A percentile compares a stretch with the other conserved stretches of the same genome.
Conservation (phyloP, 2,329 filamentous ascomycete genomes). For the Arthrobotrys musiformis region DNA sequence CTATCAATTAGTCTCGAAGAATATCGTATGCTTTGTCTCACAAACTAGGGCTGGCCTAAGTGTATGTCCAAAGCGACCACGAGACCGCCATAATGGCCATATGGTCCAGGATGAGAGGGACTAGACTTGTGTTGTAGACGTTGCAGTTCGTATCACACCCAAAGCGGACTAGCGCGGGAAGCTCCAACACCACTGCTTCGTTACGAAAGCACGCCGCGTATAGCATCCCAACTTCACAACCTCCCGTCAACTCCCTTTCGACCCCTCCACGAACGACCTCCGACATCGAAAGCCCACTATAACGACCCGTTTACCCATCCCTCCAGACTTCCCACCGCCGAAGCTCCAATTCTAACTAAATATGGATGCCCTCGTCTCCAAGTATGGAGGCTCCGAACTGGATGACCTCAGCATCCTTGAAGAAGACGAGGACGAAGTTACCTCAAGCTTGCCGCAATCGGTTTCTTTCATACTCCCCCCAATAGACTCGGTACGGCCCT, state of each 20-base stretch:
- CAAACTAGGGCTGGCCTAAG: too few relatives aligned
- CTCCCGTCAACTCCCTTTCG: constrained; percentile 11
- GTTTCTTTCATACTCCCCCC: constrained; percentile 96
- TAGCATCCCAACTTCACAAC: constrained; percentile 46
- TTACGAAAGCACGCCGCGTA: constrained; percentile 56
- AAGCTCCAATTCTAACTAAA: constrained; percentile 6
- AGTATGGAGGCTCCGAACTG: constrained; percentile 83
- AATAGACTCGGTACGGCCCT: constrained; percentile 77
- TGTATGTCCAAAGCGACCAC: too few relatives aligned
- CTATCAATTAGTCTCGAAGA: too few relatives aligned
- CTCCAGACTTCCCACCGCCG: background rate
- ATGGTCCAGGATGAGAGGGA: background rate
- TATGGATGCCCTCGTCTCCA: constrained; percentile 94
- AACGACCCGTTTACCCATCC: background rate
- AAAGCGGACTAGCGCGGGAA: constrained; percentile 32
- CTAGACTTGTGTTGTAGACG: constrained; percentile 25
- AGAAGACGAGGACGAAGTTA: constrained; percentile 74
- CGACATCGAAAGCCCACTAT: constrained; percentile 13
- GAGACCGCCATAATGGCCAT: too few relatives aligned
- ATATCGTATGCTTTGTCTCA: too few relatives aligned
- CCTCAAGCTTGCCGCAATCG: constrained; percentile 79
- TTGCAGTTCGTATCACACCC: constrained; percentile 14
- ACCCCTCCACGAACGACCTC: constrained; percentile 31
- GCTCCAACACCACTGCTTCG: constrained; percentile 40
- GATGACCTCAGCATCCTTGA: constrained; percentile 70